Evolutionary conservation across 805 yeast species (phyloP).

Genomic region (Pichia nanzhaoensis): DNA sequence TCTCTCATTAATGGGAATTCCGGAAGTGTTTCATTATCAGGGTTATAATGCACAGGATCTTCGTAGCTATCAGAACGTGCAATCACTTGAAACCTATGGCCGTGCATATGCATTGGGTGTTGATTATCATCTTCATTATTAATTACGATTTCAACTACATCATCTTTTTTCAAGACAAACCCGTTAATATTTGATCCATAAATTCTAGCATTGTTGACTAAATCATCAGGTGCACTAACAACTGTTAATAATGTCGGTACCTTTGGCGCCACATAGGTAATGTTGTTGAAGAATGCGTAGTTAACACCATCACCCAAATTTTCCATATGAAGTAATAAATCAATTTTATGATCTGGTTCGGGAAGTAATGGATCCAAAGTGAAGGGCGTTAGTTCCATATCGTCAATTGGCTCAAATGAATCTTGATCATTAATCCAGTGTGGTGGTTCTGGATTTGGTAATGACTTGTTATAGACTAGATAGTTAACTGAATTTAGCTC

Average conservation of each 20-base stretch:
- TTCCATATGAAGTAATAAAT: conserved; percentile 55
- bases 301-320: conserved; percentile 68
- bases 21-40: conserved; percentile 41
- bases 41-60: conserved; percentile 47
- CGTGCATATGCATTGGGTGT: conserved; percentile 97
- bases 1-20: conserved; percentile 63
- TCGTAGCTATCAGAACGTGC: conserved; percentile 57
- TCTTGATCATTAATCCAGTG: conserved; percentile 20
- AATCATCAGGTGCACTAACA: conserved; percentile 47
- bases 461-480: conserved; percentile 40
- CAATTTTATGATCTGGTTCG: conserved; percentile 57
- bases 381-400: conserved; percentile 39
- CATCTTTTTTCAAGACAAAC: conserved; percentile 50
- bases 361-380: conserved; percentile 37
- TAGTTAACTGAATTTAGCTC: conserved; percentile 48
- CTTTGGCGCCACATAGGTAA: conserved; percentile 58
- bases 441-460: conserved; percentile 19
- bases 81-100: conserved; percentile 77
- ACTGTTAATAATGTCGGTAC: conserved; percentile 66
- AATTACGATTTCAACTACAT: conserved; percentile 66
- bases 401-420: conserved; percentile 35
- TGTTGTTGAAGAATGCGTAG: conserved; percentile 69
- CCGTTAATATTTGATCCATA: conserved; percentile 71
- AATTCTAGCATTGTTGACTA: conserved; percentile 49
- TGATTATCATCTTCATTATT: conserved; percentile 82